A percentile compares a stretch with the other conserved stretches of the same genome.
Evolutionary conservation across 75 land plant genomes (phyloP).

Genomic region (Cunninghamia lanceolata): DNA sequence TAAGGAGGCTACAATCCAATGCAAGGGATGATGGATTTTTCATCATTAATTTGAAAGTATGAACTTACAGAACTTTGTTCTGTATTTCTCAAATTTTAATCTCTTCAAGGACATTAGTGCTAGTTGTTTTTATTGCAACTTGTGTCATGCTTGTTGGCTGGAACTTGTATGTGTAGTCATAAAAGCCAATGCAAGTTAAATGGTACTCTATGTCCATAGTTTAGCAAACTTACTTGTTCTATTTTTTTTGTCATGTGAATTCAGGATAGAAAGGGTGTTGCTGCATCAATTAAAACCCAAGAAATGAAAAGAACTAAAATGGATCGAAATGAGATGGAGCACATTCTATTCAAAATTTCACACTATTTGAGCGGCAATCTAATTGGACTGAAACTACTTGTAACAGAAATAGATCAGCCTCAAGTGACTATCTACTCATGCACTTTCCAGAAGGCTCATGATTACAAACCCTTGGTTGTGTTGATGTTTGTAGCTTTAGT

Average conservation of each 20-base stretch:
- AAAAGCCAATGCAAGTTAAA: background rate
- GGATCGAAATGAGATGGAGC: slow-evolving; percentile 83
- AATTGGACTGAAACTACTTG: slow-evolving; percentile 99
- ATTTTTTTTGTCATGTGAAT: background rate
- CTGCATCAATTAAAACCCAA: slow-evolving; percentile 53
- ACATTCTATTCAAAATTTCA: slow-evolving; percentile 90
- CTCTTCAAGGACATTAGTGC: background rate
- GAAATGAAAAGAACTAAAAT: slow-evolving; percentile 89
- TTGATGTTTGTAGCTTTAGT: background rate
- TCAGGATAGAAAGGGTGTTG: slow-evolving; percentile 79
- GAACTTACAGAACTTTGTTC: background rate
- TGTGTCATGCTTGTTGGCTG: background rate
- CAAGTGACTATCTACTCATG: slow-evolving; percentile 49
- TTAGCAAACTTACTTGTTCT: background rate
- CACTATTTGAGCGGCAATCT: slow-evolving; percentile 90
- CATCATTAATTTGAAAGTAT: slow-evolving; percentile 55
- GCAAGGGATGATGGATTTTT: slow-evolving; percentile 75
- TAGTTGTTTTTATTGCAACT: background rate
- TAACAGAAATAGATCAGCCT: slow-evolving; percentile 94
- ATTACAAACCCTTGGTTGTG: background rate
- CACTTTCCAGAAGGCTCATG: background rate
- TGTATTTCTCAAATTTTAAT: background rate
- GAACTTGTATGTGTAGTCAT: background rate
- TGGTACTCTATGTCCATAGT: background rate
- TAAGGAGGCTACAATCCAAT: slow-evolving; percentile 73